Conservation (phyloP, 371 early-diverging fungal species). For the Gilbertella persicaria region DNA sequence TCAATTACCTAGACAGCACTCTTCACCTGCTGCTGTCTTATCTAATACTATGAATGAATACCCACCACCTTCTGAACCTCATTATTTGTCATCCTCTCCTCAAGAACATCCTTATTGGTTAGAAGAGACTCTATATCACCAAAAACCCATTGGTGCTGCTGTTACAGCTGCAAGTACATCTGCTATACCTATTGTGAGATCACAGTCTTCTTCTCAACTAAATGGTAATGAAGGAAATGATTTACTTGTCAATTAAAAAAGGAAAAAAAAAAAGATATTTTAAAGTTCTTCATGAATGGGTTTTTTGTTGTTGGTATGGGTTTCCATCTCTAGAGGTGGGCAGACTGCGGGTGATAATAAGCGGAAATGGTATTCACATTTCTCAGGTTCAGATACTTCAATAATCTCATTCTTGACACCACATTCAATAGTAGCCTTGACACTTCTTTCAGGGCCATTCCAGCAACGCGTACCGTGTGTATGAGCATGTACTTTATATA, state of each 20-base stretch:
- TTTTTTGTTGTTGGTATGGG: not conserved
- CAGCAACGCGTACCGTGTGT: slow-evolving; percentile 83
- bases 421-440: slow-evolving; percentile 59
- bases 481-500: slow-evolving; percentile 65
- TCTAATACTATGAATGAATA: not conserved
- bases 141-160: not conserved
- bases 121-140: not conserved
- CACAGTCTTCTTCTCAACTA: slow-evolving; percentile 20
- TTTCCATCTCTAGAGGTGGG: slow-evolving; percentile 2
- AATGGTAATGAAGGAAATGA: slow-evolving; percentile 2
- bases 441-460: slow-evolving; percentile 88
- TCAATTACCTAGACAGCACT: slow-evolving; percentile 33
- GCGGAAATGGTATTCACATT: slow-evolving; percentile 86
- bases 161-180: not conserved
- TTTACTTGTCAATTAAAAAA: slow-evolving; percentile 5
- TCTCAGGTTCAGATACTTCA: slow-evolving; percentile 84
- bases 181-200: slow-evolving; percentile 15
- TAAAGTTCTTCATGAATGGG: slow-evolving; percentile 26
- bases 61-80: not conserved
- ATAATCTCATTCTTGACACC: slow-evolving; percentile 68
- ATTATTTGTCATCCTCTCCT: slow-evolving; percentile 22
- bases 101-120: slow-evolving; percentile 5
- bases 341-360: slow-evolving; percentile 84
- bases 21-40: slow-evolving; percentile 36
- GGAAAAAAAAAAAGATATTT: slow-evolving; percentile 2